These are phyloP conservation scores for Eutrema heterophyllum DNA, from an alignment of 345 rosid genomes.

Conservation along the genomic window DNA sequence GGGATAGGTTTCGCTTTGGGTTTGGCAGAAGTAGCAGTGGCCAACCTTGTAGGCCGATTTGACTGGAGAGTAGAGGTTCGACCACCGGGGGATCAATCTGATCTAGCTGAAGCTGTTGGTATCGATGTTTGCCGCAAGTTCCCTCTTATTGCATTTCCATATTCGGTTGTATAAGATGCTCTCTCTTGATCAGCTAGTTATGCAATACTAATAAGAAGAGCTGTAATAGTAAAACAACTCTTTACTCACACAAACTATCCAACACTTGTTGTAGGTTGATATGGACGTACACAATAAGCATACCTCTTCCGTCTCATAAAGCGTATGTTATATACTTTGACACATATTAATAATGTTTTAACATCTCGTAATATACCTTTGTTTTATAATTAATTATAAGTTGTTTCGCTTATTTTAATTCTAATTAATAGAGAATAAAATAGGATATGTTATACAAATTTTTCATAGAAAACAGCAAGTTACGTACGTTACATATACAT, in stretches of 20 bases:
- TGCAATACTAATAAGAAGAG: not conserved
- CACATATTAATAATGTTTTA: not conserved
- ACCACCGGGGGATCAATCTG: constrained; percentile 6
- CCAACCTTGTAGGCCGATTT: constrained; percentile 15
- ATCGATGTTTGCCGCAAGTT: constrained; percentile 11
- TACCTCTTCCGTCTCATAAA: not conserved
- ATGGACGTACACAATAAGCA: not conserved
- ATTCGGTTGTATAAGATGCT: not conserved
- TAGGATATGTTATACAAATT: no score
- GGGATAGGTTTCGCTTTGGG: constrained; percentile 11
- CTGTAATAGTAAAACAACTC: not conserved
- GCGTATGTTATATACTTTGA: not conserved
- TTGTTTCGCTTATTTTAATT: not conserved
- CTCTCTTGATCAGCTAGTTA: not conserved
- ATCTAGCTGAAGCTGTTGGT: constrained; percentile 12
- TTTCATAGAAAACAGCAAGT: no score
- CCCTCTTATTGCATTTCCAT: constrained; percentile 17
- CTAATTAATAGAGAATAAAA: not conserved
- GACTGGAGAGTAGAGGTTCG: not conserved
- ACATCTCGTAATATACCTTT: not conserved
- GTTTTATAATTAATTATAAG: no score
- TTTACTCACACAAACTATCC: not conserved
- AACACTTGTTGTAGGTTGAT: not conserved
- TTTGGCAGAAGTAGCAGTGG: constrained; percentile 6
- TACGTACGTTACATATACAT: no score